phyloP scores from a whole-genome alignment of 371 early-diverging fungal species.

The Dichotomocladium elegans region DNA sequence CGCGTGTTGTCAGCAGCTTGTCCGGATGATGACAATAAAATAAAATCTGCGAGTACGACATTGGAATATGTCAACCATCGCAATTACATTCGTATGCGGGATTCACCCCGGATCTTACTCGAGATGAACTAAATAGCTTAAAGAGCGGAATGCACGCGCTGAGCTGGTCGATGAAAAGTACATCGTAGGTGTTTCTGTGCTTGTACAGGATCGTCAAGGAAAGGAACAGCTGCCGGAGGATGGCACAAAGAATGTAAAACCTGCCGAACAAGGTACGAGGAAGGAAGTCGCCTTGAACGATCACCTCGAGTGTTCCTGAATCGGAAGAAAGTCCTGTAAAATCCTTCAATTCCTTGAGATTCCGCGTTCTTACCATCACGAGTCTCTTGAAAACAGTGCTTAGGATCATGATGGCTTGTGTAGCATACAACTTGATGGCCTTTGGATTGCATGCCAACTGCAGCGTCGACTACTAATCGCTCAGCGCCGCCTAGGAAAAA shows the following conservation, averaged over 20 bases:
- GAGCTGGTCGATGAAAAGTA: slow-evolving; percentile 90
- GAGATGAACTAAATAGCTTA: slow-evolving; percentile 53
- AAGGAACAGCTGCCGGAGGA: slow-evolving; percentile 74
- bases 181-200: slow-evolving; percentile 57
- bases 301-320: slow-evolving; percentile 72
- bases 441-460: slow-evolving; percentile 70
- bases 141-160: slow-evolving; percentile 82
- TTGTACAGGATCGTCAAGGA: slow-evolving; percentile 44
- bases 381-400: slow-evolving; percentile 93
- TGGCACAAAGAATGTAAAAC: slow-evolving; percentile 80
- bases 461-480: slow-evolving; percentile 93
- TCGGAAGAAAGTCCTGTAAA: too few species aligned
- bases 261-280: slow-evolving; percentile 70
- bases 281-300: slow-evolving; percentile 67
- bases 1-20: slow-evolving; percentile 69
- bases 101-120: slow-evolving; percentile 29
- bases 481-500: slow-evolving; percentile 92
- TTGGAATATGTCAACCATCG: too few species aligned
- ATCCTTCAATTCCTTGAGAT: neutral
- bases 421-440: slow-evolving; percentile 83
- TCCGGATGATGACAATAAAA: slow-evolving; percentile 98
- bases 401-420: slow-evolving; percentile 87
- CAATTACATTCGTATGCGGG: too few species aligned
- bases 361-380: slow-evolving; percentile 58
- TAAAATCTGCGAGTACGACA: slow-evolving; percentile 49